A percentile compares a stretch with the other conserved stretches of the same genome.
These are phyloP conservation scores for Forsythia suspensa DNA, from an alignment of 257 asterid genomes.

Conservation along the genomic window DNA sequence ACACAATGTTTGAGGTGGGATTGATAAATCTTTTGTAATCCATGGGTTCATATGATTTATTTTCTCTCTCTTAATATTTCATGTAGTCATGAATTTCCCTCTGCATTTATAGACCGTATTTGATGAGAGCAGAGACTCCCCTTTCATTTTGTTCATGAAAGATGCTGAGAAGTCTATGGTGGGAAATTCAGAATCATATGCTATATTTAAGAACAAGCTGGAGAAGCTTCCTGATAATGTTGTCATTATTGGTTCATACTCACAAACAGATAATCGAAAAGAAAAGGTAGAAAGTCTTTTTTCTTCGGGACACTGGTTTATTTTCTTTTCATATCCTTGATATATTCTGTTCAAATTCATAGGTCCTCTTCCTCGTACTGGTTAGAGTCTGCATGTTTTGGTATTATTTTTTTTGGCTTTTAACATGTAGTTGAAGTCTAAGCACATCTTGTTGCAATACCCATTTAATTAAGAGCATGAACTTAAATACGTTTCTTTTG, in stretches of 20 bases:
- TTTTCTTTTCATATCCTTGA: background rate
- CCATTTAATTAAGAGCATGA: background rate
- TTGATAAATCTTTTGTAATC: conserved; percentile 1
- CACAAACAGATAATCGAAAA: conserved; percentile 67
- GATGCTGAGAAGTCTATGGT: conserved; percentile 89
- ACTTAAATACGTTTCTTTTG: conserved; percentile 22
- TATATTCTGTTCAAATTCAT: background rate
- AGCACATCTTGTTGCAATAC: background rate
- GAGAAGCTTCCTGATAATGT: conserved; percentile 87
- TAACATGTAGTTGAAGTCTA: background rate
- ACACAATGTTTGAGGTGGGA: conserved; percentile 85
- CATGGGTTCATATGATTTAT: conserved; percentile 6
- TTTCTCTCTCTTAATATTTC: conserved; percentile 7
- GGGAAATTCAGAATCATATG: conserved; percentile 69
- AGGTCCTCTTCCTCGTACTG: background rate
- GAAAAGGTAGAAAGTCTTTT: conserved; percentile 60
- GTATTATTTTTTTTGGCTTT: conserved; percentile 3
- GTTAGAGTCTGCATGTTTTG: conserved; percentile 9
- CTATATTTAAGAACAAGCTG: conserved; percentile 67
- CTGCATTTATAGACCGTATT: conserved; percentile 56
- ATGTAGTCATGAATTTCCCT: conserved; percentile 16
- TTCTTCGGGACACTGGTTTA: background rate
- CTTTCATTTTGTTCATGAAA: conserved; percentile 86
- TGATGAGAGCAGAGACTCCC: conserved; percentile 73
- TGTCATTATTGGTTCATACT: conserved; percentile 80